phyloP scores from a whole-genome alignment of 1,139 yeast genomes.

The Taiozyma sp. region DNA sequence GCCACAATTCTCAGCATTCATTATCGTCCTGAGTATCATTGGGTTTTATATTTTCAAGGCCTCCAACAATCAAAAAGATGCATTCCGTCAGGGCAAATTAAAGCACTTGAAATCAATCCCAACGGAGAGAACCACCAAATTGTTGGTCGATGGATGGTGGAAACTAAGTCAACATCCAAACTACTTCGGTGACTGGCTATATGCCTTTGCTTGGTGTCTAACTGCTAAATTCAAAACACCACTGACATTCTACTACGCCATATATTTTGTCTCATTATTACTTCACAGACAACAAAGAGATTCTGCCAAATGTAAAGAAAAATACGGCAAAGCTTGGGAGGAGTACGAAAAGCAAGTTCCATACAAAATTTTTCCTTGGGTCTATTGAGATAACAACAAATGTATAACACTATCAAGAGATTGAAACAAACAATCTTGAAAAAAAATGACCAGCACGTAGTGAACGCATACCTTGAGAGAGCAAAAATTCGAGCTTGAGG shows the following conservation, averaged over 20 bases:
- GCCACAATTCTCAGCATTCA: slow-evolving; percentile 32
- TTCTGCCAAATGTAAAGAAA: slow-evolving; percentile 81
- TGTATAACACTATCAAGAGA: background rate
- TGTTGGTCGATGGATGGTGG: slow-evolving; percentile 96
- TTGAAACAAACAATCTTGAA: background rate
- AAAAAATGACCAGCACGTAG: slow-evolving; percentile 1
- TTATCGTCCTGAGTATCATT: slow-evolving; percentile 33
- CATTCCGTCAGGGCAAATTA: slow-evolving; percentile 74
- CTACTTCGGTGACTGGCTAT: slow-evolving; percentile 92
- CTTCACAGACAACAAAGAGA: slow-evolving; percentile 89
- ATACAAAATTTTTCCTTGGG: slow-evolving; percentile 82
- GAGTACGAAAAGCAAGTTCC: slow-evolving; percentile 79
- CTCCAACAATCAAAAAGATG: slow-evolving; percentile 79
- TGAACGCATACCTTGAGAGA: background rate
- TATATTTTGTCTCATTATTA: slow-evolving; percentile 75
- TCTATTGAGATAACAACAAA: slow-evolving; percentile 43
- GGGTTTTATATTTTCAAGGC: slow-evolving; percentile 85
- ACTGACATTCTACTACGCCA: slow-evolving; percentile 79
- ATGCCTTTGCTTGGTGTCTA: slow-evolving; percentile 89
- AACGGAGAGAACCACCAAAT: slow-evolving; percentile 73
- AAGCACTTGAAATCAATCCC: slow-evolving; percentile 58
- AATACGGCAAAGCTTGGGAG: slow-evolving; percentile 83
- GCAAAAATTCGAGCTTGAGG: background rate
- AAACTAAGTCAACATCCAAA: slow-evolving; percentile 86
- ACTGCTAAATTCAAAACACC: slow-evolving; percentile 82